Percentiles rank a stretch among this genome's conserved stretches.
These are phyloP conservation scores for Tephrocybe sp. DNA, from an alignment of 768 basidiomycete species.

Conservation along the genomic window DNA sequence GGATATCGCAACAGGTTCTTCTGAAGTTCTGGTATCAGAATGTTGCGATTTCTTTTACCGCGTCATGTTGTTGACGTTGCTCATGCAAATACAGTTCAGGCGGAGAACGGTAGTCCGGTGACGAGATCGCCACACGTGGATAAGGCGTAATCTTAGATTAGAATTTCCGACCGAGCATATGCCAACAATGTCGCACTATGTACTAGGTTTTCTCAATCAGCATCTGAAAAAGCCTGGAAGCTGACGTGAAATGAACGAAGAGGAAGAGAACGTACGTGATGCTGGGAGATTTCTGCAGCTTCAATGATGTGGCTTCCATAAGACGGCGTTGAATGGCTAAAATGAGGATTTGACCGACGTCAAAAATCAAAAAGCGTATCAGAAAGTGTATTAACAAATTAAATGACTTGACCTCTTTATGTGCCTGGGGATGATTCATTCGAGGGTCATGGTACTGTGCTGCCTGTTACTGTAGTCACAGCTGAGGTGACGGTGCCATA, in stretches of 20 bases:
- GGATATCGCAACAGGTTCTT: not conserved
- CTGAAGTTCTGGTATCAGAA: constrained; percentile 4
- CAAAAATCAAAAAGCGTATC: constrained; percentile 9
- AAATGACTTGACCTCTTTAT: constrained; percentile 4
- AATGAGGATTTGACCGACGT: not conserved
- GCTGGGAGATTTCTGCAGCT: no score
- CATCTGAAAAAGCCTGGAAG: not conserved
- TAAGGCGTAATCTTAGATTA: constrained; percentile 5
- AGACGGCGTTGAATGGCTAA: not conserved
- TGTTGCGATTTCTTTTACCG: not conserved
- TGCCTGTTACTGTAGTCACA: constrained; percentile 6
- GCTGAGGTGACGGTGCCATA: not conserved
- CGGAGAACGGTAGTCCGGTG: constrained; percentile 8
- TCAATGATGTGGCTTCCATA: no score
- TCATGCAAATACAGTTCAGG: not conserved
- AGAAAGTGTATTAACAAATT: constrained; percentile 10
- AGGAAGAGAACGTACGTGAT: not conserved
- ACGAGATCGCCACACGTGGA: constrained; percentile 6
- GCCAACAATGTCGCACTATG: constrained; percentile 1
- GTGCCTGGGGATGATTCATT: constrained; percentile 13
- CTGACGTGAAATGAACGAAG: not conserved
- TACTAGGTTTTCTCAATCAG: constrained; percentile 2
- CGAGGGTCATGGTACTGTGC: no score
- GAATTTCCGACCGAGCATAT: constrained; percentile 12
- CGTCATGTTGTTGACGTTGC: not conserved